Conservation (phyloP, 345 rosid species). For the Ceriops tagal region DNA sequence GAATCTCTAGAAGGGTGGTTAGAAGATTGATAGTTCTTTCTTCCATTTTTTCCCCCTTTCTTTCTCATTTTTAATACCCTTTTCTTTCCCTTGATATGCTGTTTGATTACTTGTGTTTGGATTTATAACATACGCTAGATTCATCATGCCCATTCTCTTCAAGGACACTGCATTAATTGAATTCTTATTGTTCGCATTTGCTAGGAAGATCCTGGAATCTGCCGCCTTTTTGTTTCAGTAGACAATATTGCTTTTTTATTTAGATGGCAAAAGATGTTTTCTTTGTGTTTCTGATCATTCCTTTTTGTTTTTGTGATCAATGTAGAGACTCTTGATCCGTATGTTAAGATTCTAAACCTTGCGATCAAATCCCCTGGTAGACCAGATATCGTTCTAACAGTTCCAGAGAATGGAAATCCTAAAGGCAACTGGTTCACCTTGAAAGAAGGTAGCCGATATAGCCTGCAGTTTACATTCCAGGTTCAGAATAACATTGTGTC, state of each 20-base stretch:
- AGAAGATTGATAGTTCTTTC: too few species aligned
- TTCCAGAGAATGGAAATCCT: constrained; percentile 24
- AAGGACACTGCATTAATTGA: not conserved
- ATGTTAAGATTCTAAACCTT: constrained; percentile 26
- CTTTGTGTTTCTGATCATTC: constrained; percentile 1
- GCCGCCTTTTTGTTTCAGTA: not conserved
- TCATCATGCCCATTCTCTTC: not conserved
- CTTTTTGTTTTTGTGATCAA: not conserved
- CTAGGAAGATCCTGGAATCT: too few species aligned
- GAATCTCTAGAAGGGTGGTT: too few species aligned
- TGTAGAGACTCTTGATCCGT: constrained; percentile 31
- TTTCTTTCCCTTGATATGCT: too few species aligned
- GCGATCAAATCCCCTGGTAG: constrained; percentile 31
- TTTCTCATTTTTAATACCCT: too few species aligned
- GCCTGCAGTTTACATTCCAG: constrained; percentile 24
- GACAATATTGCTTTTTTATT: too few species aligned
- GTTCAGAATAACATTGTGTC: constrained; percentile 31
- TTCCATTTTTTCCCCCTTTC: too few species aligned
- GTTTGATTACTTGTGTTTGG: too few species aligned
- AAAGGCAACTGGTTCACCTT: constrained; percentile 33
- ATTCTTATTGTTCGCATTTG: not conserved
- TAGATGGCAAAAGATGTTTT: too few species aligned
- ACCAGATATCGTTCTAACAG: constrained; percentile 27
- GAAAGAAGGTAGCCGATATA: constrained; percentile 34
- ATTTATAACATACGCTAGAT: too few species aligned